Percentiles rank a stretch among this genome's conserved stretches.
Evolutionary conservation across 176 grass and related monocot genomes (phyloP).

Genomic region (Cenchrus americanus): DNA sequence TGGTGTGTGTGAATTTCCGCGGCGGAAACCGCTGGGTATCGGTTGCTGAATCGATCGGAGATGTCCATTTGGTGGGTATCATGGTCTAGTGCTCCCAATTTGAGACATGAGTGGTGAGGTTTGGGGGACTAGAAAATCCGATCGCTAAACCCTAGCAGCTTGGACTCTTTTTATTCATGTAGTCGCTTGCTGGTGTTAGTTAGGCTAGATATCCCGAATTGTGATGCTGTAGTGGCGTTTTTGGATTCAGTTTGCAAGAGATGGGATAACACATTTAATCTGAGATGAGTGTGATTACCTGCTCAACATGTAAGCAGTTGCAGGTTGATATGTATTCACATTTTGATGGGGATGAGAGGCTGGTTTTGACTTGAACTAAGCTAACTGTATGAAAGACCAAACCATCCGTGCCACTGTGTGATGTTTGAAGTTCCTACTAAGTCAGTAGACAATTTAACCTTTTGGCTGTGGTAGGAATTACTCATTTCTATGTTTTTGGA

Average conservation of each 20-base stretch:
- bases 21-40: neutral
- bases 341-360: neutral
- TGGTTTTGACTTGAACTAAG: neutral
- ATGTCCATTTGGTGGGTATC: neutral
- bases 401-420: neutral
- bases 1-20: neutral
- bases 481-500: neutral
- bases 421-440: neutral
- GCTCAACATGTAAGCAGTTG: neutral
- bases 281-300: constrained; percentile 10
- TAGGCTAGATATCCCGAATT: neutral
- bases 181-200: neutral
- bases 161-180: neutral
- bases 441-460: neutral
- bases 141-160: constrained; percentile 40
- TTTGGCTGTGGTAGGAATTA: neutral
- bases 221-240: neutral
- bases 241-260: neutral
- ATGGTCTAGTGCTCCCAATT: neutral
- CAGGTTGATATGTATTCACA: constrained; percentile 27
- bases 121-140: neutral
- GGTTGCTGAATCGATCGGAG: constrained; percentile 24
- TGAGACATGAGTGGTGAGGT: neutral
- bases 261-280: neutral
- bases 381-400: constrained; percentile 11